A percentile compares a stretch with the other conserved stretches of the same genome.
phyloP scores from a whole-genome alignment of 768 basidiomycete genomes.

The Leccinum imitatum region DNA sequence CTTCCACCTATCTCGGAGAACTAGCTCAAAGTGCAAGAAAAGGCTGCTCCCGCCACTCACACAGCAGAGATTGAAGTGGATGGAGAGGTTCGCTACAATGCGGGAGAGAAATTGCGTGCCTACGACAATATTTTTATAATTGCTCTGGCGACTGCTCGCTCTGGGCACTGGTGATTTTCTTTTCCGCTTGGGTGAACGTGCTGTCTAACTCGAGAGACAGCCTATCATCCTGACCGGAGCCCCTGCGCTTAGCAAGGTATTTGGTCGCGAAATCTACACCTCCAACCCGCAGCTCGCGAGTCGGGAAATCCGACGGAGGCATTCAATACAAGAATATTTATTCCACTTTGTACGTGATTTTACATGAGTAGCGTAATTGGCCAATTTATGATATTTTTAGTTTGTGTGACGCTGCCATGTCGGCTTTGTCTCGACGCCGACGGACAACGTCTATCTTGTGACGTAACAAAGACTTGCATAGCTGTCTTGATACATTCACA shows the following conservation, averaged over 20 bases:
- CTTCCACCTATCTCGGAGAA: slow-evolving; percentile 42
- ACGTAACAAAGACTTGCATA: too few species aligned
- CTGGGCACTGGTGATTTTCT: slow-evolving; percentile 99
- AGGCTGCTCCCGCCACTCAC: slow-evolving; percentile 72
- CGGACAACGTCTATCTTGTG: too few species aligned
- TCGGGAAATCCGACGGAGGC: too few species aligned
- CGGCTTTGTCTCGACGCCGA: too few species aligned
- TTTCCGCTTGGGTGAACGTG: slow-evolving; percentile 94
- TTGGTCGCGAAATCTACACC: slow-evolving; percentile 98
- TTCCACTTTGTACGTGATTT: too few species aligned
- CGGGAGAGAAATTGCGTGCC: slow-evolving; percentile 95
- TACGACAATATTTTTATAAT: slow-evolving; percentile 99
- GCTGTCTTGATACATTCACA: too few species aligned
- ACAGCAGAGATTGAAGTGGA: slow-evolving; percentile 82
- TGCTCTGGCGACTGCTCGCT: slow-evolving; percentile 96
- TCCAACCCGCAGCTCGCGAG: slow-evolving; percentile 84
- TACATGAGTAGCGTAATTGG: too few species aligned
- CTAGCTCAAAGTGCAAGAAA: slow-evolving; percentile 84
- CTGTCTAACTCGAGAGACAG: slow-evolving; percentile 98
- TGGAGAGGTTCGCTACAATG: slow-evolving; percentile 84
- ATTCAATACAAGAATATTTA: too few species aligned
- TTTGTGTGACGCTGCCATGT: too few species aligned
- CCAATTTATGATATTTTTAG: too few species aligned
- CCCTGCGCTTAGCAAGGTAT: slow-evolving; percentile 95
- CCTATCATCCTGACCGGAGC: slow-evolving; percentile 99